A percentile compares a stretch with the other conserved stretches of the same genome.
Evolutionary conservation across 2,329 filamentous ascomycete genomes (phyloP).

Genomic region (Fusarium austroafricanum): DNA sequence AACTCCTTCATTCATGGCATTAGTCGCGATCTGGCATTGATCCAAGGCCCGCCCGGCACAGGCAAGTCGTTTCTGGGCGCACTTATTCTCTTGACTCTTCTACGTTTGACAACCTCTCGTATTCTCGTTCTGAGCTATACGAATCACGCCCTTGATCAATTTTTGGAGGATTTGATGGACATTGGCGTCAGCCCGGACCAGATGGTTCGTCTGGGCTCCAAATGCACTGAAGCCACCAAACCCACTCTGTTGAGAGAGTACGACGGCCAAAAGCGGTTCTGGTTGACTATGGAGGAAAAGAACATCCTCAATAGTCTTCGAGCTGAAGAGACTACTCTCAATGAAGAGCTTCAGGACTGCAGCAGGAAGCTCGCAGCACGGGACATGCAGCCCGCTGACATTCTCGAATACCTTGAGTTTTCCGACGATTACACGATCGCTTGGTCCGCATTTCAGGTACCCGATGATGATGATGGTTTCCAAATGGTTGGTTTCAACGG

Average conservation of each 20-base stretch:
- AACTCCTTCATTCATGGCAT: constrained; percentile 67
- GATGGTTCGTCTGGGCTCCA: constrained; percentile 74
- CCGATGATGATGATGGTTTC: constrained; percentile 59
- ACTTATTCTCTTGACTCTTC: constrained; percentile 66
- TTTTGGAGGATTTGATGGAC: constrained; percentile 71
- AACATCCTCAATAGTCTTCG: constrained; percentile 57
- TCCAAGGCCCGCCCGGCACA: constrained; percentile 81
- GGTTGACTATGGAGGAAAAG: constrained; percentile 44
- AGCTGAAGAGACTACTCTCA: neutral
- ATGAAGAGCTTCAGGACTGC: constrained; percentile 44
- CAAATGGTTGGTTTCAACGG: constrained; percentile 58
- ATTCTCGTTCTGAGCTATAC: constrained; percentile 76
- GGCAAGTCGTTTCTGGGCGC: constrained; percentile 82
- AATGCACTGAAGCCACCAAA: constrained; percentile 62
- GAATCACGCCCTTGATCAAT: constrained; percentile 75
- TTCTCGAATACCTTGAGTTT: constrained; percentile 63
- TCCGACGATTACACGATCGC: constrained; percentile 61
- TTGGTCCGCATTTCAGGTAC: constrained; percentile 67
- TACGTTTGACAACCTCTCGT: constrained; percentile 59
- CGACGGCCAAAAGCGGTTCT: constrained; percentile 41
- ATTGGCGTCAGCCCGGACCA: constrained; percentile 62
- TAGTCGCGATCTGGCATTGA: constrained; percentile 64
- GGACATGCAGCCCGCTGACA: constrained; percentile 33
- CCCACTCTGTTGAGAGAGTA: constrained; percentile 60
- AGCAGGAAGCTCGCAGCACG: constrained; percentile 28